Evolutionary conservation across 2,329 filamentous ascomycete genomes (phyloP), one percentile per base, ranked within the genome.

Genomic region (Emergomyces orientalis): DNA sequence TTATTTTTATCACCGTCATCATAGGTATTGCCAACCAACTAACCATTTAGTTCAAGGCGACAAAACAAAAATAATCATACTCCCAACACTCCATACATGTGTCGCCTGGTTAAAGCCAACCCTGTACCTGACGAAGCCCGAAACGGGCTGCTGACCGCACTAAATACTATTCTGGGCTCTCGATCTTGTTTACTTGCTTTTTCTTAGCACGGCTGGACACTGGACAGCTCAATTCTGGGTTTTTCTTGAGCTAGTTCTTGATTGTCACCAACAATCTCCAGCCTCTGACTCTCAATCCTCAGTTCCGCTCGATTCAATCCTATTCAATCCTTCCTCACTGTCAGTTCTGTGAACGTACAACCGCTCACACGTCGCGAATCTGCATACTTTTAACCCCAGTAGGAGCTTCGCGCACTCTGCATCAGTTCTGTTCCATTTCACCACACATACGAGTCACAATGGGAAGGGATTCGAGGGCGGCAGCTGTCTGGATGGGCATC

Each of bases 401-500:
- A 45, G 56, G 56, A n/a, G 41, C 9, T 34, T 45, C 51, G 3
- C 25, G 2, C 3, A 54, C 43, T 6, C 45, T 9, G n/a, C 3
- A 3, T 11, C 47, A 41, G 13, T 22, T 17, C 25, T 17, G 27
- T 59, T 25, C 17, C 54, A 34, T 32, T 55, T 63, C 17, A 22
- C 34, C 65, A 59, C 57, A 60, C 39, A 41, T 59, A 63, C 54
- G 41, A 49, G 55, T 56, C 64, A 68, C 57, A 22, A 76, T 76
- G 74, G 70, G 70, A 64, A 73, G 73, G 65, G 71, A 67, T 62
- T 64, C 69, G 61, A 70, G 71, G 67, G 70, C 68, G 58, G 69
- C 68, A 67, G 67, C 71, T 37, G 72, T 71, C 49, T 71, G 74
- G 68, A 71, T 72, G 67, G 74, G 71, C 59, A 62, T 69, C 56